Evolutionary conservation across 139 green algal genomes (phyloP), one percentile per base, ranked within the genome.

Genomic region (Pedinophyceae sp.): DNA sequence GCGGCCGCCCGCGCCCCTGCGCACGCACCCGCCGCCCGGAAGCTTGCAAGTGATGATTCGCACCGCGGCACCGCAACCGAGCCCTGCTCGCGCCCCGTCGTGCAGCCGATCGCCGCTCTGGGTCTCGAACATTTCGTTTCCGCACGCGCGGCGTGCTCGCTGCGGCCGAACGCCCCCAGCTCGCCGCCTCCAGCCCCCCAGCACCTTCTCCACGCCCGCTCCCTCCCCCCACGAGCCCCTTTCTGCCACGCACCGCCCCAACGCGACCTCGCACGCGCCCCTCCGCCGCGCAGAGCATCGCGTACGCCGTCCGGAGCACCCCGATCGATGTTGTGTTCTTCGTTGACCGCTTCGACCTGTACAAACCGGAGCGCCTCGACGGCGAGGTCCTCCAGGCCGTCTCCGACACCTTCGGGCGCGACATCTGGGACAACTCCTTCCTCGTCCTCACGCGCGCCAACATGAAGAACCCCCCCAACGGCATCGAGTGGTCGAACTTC

Each of bases 301-400:
- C 72, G 0, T 50, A 72, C 27, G 63, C 71, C 30, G 58, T 80
- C 40, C 64, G 64, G 53, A 68, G 68, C 0, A 38, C 60, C 56
- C 39, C 57, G 10, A 68, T 80, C 3, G 72, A 80, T 45, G 59
- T 63, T 3, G 68, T 79, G 65, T 60, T 82, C 54, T 76, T 74
- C 34, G 61, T 72, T 0, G 74, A 82, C 61, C 58, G 74, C 23
- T 65, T 82, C 55, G 74, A 82, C 71, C 43, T 79, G 49, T 82
- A 79, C 71, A 57, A 67, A 1, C 65, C 79, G 30, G 70, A 78
- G 22, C 41, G 62, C 15, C 67, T 77, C n/a, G 74, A 82, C 60
- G 68, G 55, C 61, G 56, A 57, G 48, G 69, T 77, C 38, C 40
- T 82, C 20, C 28, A 54, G 20, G 69, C 62, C 20, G 62, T 82